These are phyloP conservation scores for Juncus effusus DNA, from an alignment of 176 grass and related monocot genomes.

Conservation along the genomic window DNA sequence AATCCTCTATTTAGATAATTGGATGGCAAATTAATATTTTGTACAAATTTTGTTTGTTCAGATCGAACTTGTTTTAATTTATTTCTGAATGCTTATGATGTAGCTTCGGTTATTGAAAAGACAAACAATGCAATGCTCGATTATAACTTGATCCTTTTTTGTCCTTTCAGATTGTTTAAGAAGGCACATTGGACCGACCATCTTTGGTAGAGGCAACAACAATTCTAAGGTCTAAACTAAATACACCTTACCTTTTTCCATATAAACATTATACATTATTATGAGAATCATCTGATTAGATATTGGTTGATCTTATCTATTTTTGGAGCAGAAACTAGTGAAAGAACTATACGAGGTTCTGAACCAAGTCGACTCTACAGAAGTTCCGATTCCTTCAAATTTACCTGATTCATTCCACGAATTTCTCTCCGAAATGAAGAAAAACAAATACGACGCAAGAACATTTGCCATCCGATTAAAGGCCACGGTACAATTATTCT, in stretches of 20 bases:
- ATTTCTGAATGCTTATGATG: too few species aligned
- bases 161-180: conserved; percentile 78
- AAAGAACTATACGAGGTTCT: conserved; percentile 82
- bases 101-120: too few species aligned
- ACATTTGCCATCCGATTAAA: conserved; percentile 73
- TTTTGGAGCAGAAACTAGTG: conserved; percentile 59
- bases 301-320: conserved; percentile 26
- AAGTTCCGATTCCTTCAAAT: conserved; percentile 43
- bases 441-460: conserved; percentile 71
- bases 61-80: too few species aligned
- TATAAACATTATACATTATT: conserved; percentile 5
- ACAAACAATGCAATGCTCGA: too few species aligned
- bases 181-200: conserved; percentile 78
- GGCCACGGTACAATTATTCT: conserved; percentile 49
- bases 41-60: too few species aligned
- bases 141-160: conserved; percentile 26
- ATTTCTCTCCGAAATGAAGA: conserved; percentile 81
- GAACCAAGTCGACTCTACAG: conserved; percentile 66
- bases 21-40: too few species aligned
- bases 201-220: conserved; percentile 58
- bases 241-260: conserved; percentile 16
- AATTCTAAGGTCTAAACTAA: conserved; percentile 62
- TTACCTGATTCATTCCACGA: conserved; percentile 81
- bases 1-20: too few species aligned
- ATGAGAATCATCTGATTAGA: conserved; percentile 18